A percentile compares a stretch with the other conserved stretches of the same genome.
phyloP scores from a whole-genome alignment of 2,329 filamentous ascomycete species.

The Epichloe sp. region DNA sequence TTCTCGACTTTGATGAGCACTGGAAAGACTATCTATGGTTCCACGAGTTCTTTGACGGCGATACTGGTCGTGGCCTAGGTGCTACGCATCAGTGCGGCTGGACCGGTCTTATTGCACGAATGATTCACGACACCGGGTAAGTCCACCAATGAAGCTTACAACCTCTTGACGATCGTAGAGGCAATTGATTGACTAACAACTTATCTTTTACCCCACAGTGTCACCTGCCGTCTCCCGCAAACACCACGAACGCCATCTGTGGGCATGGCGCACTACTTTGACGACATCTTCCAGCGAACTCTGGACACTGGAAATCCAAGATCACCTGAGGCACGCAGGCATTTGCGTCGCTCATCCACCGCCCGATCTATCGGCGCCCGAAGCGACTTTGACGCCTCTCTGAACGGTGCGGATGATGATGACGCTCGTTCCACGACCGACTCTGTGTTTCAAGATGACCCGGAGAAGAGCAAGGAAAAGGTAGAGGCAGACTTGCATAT shows the following conservation, averaged over 20 bases:
- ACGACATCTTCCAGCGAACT: constrained; percentile 59
- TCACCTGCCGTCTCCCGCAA: constrained; percentile 82
- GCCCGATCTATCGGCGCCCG: constrained; percentile 71
- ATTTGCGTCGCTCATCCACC: constrained; percentile 66
- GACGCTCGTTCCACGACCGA: constrained; percentile 20
- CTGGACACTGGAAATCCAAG: constrained; percentile 23
- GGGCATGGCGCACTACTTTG: constrained; percentile 87
- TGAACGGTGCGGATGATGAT: constrained; percentile 34
- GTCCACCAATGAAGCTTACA: constrained; percentile 16
- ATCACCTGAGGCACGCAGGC: constrained; percentile 27
- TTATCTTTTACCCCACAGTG: constrained; percentile 29
- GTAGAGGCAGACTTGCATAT: constrained; percentile 55
- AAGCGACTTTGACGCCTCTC: constrained; percentile 56
- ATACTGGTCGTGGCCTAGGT: constrained; percentile 76
- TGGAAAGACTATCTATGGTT: constrained; percentile 86
- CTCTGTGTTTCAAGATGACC: constrained; percentile 21
- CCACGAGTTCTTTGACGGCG: constrained; percentile 94
- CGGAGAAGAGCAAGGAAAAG: constrained; percentile 33
- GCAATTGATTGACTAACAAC: neutral
- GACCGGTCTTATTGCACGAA: constrained; percentile 89
- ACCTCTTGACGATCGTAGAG: neutral
- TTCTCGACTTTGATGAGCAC: constrained; percentile 79
- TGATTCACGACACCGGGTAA: constrained; percentile 96
- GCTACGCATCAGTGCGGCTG: constrained; percentile 93
- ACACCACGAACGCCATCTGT: constrained; percentile 78